Conservation (phyloP, 352 stramenopile genomes). For the Phytopythium ostracodes region DNA sequence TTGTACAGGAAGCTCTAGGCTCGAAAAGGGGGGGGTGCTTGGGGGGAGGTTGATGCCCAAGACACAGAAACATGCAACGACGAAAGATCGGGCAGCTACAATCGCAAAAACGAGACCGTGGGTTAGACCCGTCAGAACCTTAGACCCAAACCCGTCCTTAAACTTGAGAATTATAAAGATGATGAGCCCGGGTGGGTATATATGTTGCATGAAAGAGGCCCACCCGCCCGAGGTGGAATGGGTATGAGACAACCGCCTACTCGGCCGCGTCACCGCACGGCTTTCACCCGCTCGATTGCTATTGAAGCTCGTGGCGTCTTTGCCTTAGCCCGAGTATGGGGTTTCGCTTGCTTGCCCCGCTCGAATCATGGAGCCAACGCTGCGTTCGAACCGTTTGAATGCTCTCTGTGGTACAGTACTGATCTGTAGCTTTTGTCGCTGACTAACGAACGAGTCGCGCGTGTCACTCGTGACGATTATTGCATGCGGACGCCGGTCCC, state of each 20-base stretch:
- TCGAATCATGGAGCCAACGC: neutral
- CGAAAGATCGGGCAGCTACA: conserved; percentile 6
- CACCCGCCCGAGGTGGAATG: neutral
- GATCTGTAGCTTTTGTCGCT: no score
- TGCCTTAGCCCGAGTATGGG: neutral
- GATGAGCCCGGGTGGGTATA: neutral
- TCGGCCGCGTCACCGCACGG: conserved; percentile 1
- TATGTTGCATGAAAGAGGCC: neutral
- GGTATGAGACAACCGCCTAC: conserved; percentile 7
- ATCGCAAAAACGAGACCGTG: neutral
- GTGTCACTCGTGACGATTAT: neutral
- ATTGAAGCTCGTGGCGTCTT: conserved; percentile 4
- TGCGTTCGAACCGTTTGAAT: no score
- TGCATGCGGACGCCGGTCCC: neutral
- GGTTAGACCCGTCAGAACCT: neutral
- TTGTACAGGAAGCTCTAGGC: no score
- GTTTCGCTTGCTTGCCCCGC: conserved; percentile 1
- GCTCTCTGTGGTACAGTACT: no score
- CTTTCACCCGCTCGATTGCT: conserved; percentile 9
- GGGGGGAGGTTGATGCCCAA: neutral
- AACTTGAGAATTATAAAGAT: neutral
- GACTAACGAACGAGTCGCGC: no score
- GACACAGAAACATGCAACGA: conserved; percentile 8
- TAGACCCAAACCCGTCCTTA: neutral
- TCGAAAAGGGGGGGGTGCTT: conserved; percentile 2